Evolutionary conservation across 768 basidiomycete species (phyloP).

Genomic region (Tubosaeta sp.): DNA sequence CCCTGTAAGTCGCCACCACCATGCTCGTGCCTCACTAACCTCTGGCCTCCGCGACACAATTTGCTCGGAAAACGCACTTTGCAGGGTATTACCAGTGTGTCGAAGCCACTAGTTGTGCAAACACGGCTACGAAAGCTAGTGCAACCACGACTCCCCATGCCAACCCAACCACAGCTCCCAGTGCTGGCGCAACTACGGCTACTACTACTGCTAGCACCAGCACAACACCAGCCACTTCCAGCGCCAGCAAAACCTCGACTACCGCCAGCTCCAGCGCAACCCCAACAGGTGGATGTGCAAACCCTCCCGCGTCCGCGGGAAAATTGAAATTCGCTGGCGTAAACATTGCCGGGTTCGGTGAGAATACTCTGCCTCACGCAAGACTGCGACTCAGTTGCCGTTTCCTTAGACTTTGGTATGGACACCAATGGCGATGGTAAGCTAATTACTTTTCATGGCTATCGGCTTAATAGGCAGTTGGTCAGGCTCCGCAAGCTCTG

Average conservation of each 20-base stretch:
- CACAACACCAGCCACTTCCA: neutral
- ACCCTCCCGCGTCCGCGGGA: neutral
- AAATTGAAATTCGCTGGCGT: slow-evolving; percentile 39
- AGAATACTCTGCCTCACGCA: neutral
- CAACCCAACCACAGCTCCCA: neutral
- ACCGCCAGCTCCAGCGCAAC: neutral
- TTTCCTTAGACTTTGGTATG: slow-evolving; percentile 43
- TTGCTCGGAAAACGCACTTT: neutral
- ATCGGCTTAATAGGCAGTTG: neutral
- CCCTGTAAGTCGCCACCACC: neutral
- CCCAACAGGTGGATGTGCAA: neutral
- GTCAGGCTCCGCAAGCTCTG: neutral
- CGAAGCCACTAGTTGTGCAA: neutral
- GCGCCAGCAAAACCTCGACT: neutral
- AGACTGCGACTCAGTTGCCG: neutral
- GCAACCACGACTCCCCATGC: too few species aligned
- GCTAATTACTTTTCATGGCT: slow-evolving; percentile 13
- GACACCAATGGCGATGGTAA: slow-evolving; percentile 41
- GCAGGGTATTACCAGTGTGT: neutral
- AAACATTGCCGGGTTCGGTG: slow-evolving; percentile 51
- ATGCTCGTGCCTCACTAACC: neutral
- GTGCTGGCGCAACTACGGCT: neutral
- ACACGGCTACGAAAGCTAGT: neutral
- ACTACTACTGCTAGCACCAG: neutral
- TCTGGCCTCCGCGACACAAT: neutral